Conservation (phyloP, 2,329 filamentous ascomycete species). For the Claviceps lovelessii region DNA sequence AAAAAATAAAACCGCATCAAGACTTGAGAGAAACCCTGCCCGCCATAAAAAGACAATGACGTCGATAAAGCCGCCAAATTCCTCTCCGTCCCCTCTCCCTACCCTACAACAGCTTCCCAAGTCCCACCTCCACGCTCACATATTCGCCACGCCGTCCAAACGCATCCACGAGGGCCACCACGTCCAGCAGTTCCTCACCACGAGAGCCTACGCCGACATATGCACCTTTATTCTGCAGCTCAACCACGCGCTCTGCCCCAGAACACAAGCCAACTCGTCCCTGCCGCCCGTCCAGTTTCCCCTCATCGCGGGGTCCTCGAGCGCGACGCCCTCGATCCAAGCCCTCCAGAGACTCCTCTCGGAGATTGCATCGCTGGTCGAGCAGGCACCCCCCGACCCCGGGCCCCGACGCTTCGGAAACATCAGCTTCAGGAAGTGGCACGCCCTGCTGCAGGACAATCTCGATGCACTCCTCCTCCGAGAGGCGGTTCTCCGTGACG, state of each 20-base stretch:
- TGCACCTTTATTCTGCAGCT: slow-evolving; percentile 80
- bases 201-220: slow-evolving; percentile 75
- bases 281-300: slow-evolving; percentile 25
- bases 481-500: slow-evolving; percentile 16
- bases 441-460: slow-evolving; percentile 49
- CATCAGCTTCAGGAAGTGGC: slow-evolving; percentile 76
- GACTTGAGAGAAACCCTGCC: not conserved
- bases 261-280: slow-evolving; percentile 25
- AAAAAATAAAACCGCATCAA: not conserved
- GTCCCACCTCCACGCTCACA: slow-evolving; percentile 19
- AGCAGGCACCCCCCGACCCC: slow-evolving; percentile 67
- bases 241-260: slow-evolving; percentile 72
- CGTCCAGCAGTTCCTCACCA: slow-evolving; percentile 65
- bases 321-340: slow-evolving; percentile 38
- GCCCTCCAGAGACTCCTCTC: slow-evolving; percentile 53
- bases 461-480: slow-evolving; percentile 24
- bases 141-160: slow-evolving; percentile 60
- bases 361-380: slow-evolving; percentile 51
- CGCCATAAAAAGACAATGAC: not conserved
- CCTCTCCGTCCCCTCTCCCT: slow-evolving; percentile 10
- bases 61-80: slow-evolving; percentile 3
- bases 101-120: slow-evolving; percentile 35
- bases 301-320: slow-evolving; percentile 24
- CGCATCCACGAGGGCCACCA: slow-evolving; percentile 74
- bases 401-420: slow-evolving; percentile 89